A percentile compares a stretch with the other conserved stretches of the same genome.
Evolutionary conservation across 2,329 filamentous ascomycete genomes (phyloP).

Genomic region (Apiospora kogelbergensis): DNA sequence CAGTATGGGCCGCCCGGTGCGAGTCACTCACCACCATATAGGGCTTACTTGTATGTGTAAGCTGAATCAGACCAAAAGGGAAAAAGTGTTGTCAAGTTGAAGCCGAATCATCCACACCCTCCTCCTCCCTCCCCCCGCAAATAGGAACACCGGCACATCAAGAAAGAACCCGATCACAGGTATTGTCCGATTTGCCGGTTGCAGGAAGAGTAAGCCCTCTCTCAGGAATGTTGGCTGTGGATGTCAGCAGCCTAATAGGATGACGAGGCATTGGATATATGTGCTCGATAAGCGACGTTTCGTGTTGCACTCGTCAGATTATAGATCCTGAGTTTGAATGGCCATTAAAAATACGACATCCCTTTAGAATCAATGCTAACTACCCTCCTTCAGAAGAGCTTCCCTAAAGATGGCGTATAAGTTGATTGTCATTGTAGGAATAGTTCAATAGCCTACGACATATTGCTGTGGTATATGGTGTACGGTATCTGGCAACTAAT

Average conservation of each 20-base stretch:
- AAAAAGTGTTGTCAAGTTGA: not conserved
- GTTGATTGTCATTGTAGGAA: not conserved
- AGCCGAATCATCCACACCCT: not conserved
- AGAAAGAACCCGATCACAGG: not conserved
- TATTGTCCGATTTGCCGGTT: not conserved
- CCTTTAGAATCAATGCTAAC: not conserved
- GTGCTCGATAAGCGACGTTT: not conserved
- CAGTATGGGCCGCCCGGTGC: not conserved
- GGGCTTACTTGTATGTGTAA: not conserved
- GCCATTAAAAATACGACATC: not conserved
- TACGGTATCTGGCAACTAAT: not conserved
- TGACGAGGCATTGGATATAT: not conserved
- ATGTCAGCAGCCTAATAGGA: not conserved
- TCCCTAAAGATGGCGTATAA: not conserved
- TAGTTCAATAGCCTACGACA: not conserved
- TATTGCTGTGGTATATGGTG: not conserved
- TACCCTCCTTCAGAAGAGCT: not conserved
- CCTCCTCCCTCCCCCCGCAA: not conserved
- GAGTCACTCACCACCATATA: not conserved
- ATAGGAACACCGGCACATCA: not conserved
- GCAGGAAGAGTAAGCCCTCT: not conserved
- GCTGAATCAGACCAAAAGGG: not conserved
- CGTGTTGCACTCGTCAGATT: not conserved
- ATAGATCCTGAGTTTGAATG: not conserved
- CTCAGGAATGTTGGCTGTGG: not conserved